Evolutionary conservation across 495 filamentous ascomycete species (phyloP).

Genomic region (Penicillium cosmopolitanum): DNA sequence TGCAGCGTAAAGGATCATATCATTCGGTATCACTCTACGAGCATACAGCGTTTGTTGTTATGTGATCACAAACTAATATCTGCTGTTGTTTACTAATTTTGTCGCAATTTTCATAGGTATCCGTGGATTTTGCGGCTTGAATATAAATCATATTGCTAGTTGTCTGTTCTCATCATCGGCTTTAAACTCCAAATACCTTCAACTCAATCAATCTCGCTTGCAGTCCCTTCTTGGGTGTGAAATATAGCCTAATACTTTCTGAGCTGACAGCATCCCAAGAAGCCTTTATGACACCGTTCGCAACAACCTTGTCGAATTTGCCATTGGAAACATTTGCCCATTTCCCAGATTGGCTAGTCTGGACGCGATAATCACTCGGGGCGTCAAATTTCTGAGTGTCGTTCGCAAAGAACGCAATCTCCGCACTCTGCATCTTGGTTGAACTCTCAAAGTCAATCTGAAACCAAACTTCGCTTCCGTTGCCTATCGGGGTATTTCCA

Average conservation of each 20-base stretch:
- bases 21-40: no score
- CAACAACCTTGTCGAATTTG: not conserved
- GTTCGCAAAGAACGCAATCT: conserved; percentile 28
- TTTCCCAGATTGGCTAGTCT: conserved; percentile 9
- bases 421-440: conserved; percentile 11
- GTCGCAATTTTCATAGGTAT: no score
- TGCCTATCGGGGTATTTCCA: conserved; percentile 27
- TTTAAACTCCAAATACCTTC: not conserved
- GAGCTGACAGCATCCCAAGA: not conserved
- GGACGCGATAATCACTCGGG: conserved; percentile 18
- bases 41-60: no score
- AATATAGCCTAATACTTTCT: not conserved
- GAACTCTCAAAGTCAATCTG: conserved; percentile 20
- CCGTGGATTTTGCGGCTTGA: no score
- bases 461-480: conserved; percentile 28
- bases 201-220: not conserved
- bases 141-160: no score
- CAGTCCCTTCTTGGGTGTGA: not conserved
- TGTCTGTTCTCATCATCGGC: no score
- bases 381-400: conserved; percentile 18
- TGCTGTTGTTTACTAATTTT: no score
- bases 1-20: no score
- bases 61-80: no score
- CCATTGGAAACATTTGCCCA: conserved; percentile 21
- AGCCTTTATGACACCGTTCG: not conserved